phyloP scores from a whole-genome alignment of 352 stramenopile species.

The Phytopythium helicoides region DNA sequence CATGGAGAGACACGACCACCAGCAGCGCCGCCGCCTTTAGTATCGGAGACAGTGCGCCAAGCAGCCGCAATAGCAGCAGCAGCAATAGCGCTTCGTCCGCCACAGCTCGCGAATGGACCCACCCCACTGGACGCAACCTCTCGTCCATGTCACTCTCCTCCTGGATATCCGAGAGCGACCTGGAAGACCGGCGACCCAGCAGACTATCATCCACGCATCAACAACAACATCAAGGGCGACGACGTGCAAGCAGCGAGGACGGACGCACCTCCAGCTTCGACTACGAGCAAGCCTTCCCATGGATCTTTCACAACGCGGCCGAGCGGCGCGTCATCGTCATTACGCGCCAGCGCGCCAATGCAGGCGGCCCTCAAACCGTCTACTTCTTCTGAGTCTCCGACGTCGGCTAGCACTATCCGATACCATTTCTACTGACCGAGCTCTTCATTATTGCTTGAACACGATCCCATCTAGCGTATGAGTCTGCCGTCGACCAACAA shows the following conservation, averaged over 20 bases:
- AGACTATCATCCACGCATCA: neutral
- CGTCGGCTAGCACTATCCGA: no score
- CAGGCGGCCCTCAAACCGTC: neutral
- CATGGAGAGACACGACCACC: no score
- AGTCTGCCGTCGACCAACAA: no score
- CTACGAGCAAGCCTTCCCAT: constrained; percentile 1
- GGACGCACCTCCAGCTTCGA: neutral
- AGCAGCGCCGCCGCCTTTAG: no score
- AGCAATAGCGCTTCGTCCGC: neutral
- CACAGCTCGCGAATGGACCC: neutral
- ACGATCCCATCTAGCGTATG: no score
- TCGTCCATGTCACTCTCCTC: constrained; percentile 2
- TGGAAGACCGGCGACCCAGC: neutral
- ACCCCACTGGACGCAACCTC: neutral
- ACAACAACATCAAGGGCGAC: neutral
- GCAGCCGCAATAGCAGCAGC: neutral
- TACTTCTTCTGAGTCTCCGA: constrained; percentile 5
- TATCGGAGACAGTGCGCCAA: no score
- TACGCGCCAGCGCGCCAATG: neutral
- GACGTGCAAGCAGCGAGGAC: neutral
- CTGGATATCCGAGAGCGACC: constrained; percentile 4
- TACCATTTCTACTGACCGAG: no score
- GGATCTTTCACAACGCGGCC: constrained; percentile 2
- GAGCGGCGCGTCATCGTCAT: constrained; percentile 4
- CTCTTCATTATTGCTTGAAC: no score